Conservation (phyloP, 2,329 filamentous ascomycete species). For the Fusarium fracticaudum region DNA sequence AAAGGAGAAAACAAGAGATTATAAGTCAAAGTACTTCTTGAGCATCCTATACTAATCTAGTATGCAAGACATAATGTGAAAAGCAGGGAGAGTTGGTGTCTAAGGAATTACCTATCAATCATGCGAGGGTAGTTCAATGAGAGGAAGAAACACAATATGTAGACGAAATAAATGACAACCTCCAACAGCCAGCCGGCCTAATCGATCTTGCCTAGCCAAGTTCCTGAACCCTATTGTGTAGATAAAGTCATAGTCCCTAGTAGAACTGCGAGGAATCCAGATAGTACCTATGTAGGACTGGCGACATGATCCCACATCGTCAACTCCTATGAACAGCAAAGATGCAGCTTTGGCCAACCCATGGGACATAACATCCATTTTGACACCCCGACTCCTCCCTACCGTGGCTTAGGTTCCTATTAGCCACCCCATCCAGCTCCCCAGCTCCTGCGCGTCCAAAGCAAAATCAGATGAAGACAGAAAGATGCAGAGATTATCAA, state of each 20-base stretch:
- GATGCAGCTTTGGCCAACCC: conserved; percentile 37
- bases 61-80: conserved; percentile 20
- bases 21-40: conserved; percentile 9
- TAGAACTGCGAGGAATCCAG: background rate
- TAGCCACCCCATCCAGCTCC: conserved; percentile 42
- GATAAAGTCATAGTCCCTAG: background rate
- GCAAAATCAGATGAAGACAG: conserved; percentile 30
- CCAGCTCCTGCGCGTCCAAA: conserved; percentile 42
- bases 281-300: conserved; percentile 5
- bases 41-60: conserved; percentile 13
- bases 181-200: conserved; percentile 24
- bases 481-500: conserved; percentile 30
- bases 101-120: conserved; percentile 30
- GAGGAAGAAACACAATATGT: conserved; percentile 12
- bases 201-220: conserved; percentile 2
- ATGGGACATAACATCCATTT: conserved; percentile 36
- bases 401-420: conserved; percentile 31
- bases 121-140: conserved; percentile 2
- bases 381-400: conserved; percentile 45
- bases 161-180: conserved; percentile 31
- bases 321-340: conserved; percentile 35
- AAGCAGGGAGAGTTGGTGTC: conserved; percentile 19
- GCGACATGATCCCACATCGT: conserved; percentile 23
- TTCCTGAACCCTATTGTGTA: background rate
- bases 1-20: background rate